Percentiles rank a stretch among this genome's conserved stretches.
Evolutionary conservation across 1,284 basidiomycete genomes (phyloP).

Genomic region (Cutaneotrichosporon cyanovorans): DNA sequence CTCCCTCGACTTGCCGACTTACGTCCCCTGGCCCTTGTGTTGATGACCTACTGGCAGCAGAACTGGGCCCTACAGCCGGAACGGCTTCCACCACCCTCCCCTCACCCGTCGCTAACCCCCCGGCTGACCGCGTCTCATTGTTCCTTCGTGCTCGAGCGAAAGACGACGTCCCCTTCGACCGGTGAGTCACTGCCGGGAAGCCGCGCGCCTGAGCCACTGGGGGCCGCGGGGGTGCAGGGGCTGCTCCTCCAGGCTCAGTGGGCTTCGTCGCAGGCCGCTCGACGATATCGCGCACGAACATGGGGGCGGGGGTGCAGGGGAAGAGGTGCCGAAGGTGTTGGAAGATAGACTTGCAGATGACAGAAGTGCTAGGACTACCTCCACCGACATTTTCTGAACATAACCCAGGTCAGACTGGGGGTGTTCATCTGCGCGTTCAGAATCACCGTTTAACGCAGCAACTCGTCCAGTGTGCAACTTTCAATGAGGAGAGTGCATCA

Average conservation of each 20-base stretch:
- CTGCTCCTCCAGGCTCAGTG: constrained; percentile 1
- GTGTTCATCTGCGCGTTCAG: no score
- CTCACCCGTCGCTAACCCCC: constrained; percentile 9
- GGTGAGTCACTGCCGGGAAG: constrained; percentile 14
- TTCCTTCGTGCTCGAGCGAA: constrained; percentile 12
- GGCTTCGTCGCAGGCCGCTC: constrained; percentile 20
- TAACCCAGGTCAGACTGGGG: no score
- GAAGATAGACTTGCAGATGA: no score
- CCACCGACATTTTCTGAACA: no score
- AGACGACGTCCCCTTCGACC: constrained; percentile 8
- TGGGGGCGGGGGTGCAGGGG: no score
- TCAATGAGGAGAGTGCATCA: no score
- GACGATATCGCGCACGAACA: constrained; percentile 31
- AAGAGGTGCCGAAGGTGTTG: not conserved
- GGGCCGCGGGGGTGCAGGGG: constrained; percentile 12
- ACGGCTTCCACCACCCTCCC: constrained; percentile 12
- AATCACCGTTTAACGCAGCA: no score
- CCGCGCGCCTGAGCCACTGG: constrained; percentile 10
- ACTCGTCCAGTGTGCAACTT: no score
- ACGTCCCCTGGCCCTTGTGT: constrained; percentile 8
- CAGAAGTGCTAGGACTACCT: no score
- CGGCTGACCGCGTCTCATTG: not conserved
- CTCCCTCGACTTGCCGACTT: constrained; percentile 18
- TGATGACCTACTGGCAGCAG: not conserved
- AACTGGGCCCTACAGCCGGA: not conserved